Conservation (phyloP, 768 basidiomycete species). For the Suillus fuscotomentosus region DNA sequence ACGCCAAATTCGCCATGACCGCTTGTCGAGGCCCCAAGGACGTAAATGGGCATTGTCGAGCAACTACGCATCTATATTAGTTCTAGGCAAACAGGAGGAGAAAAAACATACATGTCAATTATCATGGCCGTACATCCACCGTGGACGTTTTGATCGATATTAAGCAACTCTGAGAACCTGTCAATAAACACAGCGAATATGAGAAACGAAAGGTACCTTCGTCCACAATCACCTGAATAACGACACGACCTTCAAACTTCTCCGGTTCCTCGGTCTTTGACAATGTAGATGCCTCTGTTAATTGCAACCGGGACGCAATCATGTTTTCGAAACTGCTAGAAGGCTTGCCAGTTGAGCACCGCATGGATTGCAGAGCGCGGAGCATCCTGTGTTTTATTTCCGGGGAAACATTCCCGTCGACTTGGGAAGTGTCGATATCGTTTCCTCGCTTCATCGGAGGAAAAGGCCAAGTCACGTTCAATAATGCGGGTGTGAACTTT, state of each 20-base stretch:
- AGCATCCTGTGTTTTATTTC: constrained; percentile 27
- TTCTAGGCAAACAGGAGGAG: neutral
- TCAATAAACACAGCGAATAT: neutral
- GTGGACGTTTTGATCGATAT: constrained; percentile 45
- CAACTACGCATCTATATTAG: constrained; percentile 35
- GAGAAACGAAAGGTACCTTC: constrained; percentile 35
- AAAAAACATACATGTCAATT: constrained; percentile 45
- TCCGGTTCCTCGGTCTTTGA: constrained; percentile 44
- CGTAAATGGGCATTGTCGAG: constrained; percentile 47
- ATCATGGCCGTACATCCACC: constrained; percentile 56
- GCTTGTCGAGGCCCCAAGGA: constrained; percentile 25
- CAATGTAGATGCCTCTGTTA: constrained; percentile 42
- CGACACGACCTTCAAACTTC: constrained; percentile 44
- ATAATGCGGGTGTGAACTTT: neutral
- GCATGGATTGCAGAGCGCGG: constrained; percentile 12
- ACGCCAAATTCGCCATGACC: constrained; percentile 34
- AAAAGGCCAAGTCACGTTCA: neutral
- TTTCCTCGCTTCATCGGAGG: neutral
- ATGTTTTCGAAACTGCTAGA: constrained; percentile 21
- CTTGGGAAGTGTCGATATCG: constrained; percentile 17
- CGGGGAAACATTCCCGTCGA: constrained; percentile 28
- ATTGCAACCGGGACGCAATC: constrained; percentile 24
- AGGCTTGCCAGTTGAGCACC: constrained; percentile 8
- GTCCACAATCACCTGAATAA: constrained; percentile 41
- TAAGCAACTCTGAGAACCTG: constrained; percentile 49